These are phyloP conservation scores for Quercus phellos DNA, from an alignment of 331 rosid species.

Conservation along the genomic window DNA sequence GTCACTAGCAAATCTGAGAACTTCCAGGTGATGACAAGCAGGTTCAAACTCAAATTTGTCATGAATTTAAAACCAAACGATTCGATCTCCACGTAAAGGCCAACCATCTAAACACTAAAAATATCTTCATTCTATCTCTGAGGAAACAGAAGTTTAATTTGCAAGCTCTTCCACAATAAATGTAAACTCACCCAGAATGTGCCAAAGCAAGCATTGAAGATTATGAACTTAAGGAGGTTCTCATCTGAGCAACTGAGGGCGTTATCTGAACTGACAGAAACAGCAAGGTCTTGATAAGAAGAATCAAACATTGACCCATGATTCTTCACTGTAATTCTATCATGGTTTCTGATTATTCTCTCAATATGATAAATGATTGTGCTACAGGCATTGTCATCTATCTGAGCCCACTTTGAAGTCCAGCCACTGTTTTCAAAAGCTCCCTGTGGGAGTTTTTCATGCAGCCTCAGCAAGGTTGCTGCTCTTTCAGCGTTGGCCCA, in stretches of 20 bases:
- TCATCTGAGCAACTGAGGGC: constrained; percentile 59
- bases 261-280: constrained; percentile 42
- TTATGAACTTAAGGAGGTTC: constrained; percentile 49
- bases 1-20: no score
- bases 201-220: constrained; percentile 58
- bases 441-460: constrained; percentile 42
- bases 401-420: constrained; percentile 20
- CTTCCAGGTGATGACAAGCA: not conserved
- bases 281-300: constrained; percentile 51
- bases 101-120: not conserved
- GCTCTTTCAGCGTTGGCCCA: constrained; percentile 87
- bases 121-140: not conserved
- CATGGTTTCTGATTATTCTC: constrained; percentile 50
- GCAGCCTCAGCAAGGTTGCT: constrained; percentile 63
- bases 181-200: constrained; percentile 62
- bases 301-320: constrained; percentile 51
- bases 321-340: constrained; percentile 56
- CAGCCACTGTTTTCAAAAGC: constrained; percentile 18
- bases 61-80: not conserved
- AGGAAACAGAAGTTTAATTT: not conserved
- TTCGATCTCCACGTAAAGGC: not conserved
- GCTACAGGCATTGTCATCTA: constrained; percentile 4
- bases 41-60: not conserved
- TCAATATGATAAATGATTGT: constrained; percentile 35
- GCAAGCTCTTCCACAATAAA: not conserved